Base-by-base conservation (phyloP, 352 stramenopile species). In the Phytophthora tubulina region DNA sequence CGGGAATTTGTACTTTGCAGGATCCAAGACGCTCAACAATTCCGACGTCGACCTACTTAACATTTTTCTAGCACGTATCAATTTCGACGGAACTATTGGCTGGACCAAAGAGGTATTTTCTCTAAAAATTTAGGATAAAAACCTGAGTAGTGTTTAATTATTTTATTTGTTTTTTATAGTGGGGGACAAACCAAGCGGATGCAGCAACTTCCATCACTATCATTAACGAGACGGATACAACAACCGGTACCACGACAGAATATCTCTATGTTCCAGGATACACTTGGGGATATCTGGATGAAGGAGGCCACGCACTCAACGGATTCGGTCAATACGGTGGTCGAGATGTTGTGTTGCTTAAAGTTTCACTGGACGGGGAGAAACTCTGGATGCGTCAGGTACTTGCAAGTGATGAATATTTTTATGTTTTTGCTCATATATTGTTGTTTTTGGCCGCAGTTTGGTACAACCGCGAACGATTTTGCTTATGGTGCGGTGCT, bases 311-410 rank as follows among this genome's bases (percentile, higher is more conserved):
- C 61, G 84, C 81, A 10, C 79, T 92, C 32, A 95, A 93, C 38
- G 76, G 79, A 3, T 95, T 92, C 59, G 85, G 87, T 0, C 84
- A 72, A 4, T 92, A 90, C 58, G 87, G 87, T 14, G 85, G 84
- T 0, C 81, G 87, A 13, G 87, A 95, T 45, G 82, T 91, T 3
- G 85, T 93, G 57, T 57, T 95, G 17, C 46, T 87, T 27, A 91
- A 93, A 49, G 41, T 93, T 17, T 73, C 74, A 4, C 59, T 85
- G 5, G 42, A 67, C 27, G 87, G 87, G 0, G 63, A 78, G 6
- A 93, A 93, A 44, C 39, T 89, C 4, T 95, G 87, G 87, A 67
- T 72, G n/a, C 72, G 88, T 50, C 87, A 94, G 76, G 81, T 87
- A 65, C 38, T 48, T 62, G 14, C 1, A 27, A 27, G 21, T 27